phyloP scores from a whole-genome alignment of 176 grass and related monocot genomes.

The Luzula sylvatica region DNA sequence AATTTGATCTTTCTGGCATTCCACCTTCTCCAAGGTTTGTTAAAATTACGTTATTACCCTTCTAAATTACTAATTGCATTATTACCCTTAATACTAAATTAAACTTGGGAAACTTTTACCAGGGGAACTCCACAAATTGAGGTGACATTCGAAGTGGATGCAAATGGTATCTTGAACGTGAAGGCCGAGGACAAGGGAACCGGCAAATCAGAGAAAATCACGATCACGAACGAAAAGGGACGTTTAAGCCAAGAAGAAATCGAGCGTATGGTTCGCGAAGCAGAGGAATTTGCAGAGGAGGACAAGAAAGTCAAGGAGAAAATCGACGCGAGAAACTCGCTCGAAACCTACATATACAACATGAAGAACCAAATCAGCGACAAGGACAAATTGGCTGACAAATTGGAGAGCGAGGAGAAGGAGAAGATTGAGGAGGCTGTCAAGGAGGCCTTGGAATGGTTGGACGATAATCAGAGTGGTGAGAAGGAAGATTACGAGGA shows the following conservation, averaged over 20 bases:
- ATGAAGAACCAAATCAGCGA: conserved; percentile 40
- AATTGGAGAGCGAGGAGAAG: conserved; percentile 42
- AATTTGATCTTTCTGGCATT: conserved; percentile 54
- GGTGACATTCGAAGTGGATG: conserved; percentile 46
- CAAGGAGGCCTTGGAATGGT: conserved; percentile 44
- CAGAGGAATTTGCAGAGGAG: conserved; percentile 45
- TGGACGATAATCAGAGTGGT: conserved; percentile 42
- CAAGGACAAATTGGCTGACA: conserved; percentile 42
- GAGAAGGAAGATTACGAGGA: conserved; percentile 51
- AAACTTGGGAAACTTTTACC: background rate
- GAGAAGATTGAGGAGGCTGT: conserved; percentile 38
- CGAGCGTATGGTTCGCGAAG: conserved; percentile 40
- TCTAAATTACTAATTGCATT: background rate
- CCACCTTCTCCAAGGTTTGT: conserved; percentile 40
- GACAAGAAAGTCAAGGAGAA: conserved; percentile 43
- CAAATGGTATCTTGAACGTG: conserved; percentile 40
- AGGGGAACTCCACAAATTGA: conserved; percentile 49
- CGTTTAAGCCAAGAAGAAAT: conserved; percentile 48
- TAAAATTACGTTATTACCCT: background rate
- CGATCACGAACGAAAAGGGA: conserved; percentile 46
- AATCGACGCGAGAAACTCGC: conserved; percentile 37
- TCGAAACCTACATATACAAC: conserved; percentile 48
- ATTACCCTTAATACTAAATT: background rate
- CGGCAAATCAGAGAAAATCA: conserved; percentile 44
- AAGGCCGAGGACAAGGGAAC: conserved; percentile 47